Percentiles rank a stretch among this genome's conserved stretches.
Evolutionary conservation across 805 yeast genomes (phyloP).

Genomic region (Myxozyma melibiosi): DNA sequence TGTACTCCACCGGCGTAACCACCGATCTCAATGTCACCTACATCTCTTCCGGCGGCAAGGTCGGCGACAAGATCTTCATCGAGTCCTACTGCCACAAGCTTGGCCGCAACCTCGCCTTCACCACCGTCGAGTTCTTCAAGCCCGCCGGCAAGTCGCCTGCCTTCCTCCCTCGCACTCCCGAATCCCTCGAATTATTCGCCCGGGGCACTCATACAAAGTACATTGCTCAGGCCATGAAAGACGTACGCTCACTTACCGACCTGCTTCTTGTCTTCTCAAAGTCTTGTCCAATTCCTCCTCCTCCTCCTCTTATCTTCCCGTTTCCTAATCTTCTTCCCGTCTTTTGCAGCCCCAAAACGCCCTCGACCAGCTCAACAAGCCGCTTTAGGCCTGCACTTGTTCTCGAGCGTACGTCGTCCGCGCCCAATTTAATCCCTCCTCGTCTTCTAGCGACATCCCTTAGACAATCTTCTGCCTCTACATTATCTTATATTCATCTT

Average conservation of each 20-base stretch:
- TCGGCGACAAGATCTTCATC: conserved; percentile 33
- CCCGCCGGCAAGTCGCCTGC: conserved; percentile 13
- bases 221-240: conserved; percentile 43
- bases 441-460: too few relatives aligned
- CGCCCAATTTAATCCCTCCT: too few relatives aligned
- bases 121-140: conserved; percentile 43
- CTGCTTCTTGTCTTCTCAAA: neutral
- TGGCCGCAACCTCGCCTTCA: conserved; percentile 48
- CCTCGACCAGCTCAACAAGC: too few relatives aligned
- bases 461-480: too few relatives aligned
- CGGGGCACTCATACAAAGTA: conserved; percentile 50
- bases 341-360: too few relatives aligned
- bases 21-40: conserved; percentile 48
- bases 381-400: too few relatives aligned
- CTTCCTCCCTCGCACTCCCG: conserved; percentile 8
- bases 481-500: too few relatives aligned
- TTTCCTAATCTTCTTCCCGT: too few relatives aligned
- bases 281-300: too few relatives aligned
- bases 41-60: conserved; percentile 45
- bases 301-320: too few relatives aligned
- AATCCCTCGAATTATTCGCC: conserved; percentile 40
- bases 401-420: too few relatives aligned
- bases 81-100: conserved; percentile 43
- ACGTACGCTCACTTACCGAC: conserved; percentile 36
- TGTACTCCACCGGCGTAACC: conserved; percentile 49